A percentile compares a stretch with the other conserved stretches of the same genome.
Evolutionary conservation across 2,329 filamentous ascomycete genomes (phyloP).

Genomic region (Thielaviopsis musarum): DNA sequence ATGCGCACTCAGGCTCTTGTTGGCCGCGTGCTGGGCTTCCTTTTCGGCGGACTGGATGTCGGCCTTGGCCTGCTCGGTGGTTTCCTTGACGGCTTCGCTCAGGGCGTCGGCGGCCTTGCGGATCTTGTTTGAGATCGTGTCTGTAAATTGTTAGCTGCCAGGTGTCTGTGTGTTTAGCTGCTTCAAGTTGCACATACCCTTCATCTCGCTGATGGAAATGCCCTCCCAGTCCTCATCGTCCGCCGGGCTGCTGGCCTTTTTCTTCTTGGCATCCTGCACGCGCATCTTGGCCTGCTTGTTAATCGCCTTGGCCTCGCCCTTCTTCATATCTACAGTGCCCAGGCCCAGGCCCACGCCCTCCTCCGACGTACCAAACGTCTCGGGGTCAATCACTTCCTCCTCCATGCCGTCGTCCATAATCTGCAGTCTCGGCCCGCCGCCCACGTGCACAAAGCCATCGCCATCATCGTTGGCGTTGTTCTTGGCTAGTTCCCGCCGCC

Average conservation of each 20-base stretch:
- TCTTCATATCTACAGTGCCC: conserved; percentile 1
- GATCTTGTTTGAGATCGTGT: conserved; percentile 4
- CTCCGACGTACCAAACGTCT: conserved; percentile 8
- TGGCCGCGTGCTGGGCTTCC: neutral
- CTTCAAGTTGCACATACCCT: neutral
- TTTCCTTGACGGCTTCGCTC: conserved; percentile 5
- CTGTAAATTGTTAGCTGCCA: neutral
- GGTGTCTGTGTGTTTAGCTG: no score
- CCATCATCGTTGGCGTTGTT: conserved; percentile 5
- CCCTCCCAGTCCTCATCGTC: conserved; percentile 2
- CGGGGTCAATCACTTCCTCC: conserved; percentile 4
- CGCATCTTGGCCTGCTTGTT: conserved; percentile 6
- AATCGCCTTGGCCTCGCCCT: conserved; percentile 3
- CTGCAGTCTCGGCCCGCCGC: neutral
- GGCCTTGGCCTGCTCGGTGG: neutral
- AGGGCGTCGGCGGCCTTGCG: neutral
- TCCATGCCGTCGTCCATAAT: conserved; percentile 9
- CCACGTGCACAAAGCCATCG: conserved; percentile 5
- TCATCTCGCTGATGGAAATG: conserved; percentile 8
- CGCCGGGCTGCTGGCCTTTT: neutral
- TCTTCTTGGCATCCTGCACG: neutral
- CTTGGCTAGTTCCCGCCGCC: conserved; percentile 5
- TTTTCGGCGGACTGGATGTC: neutral
- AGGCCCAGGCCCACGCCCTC: conserved; percentile 6
- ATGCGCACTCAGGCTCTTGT: neutral